These are phyloP conservation scores for Nannizziopsis barbatae DNA, from an alignment of 2,329 filamentous ascomycete genomes.

Conservation along the genomic window DNA sequence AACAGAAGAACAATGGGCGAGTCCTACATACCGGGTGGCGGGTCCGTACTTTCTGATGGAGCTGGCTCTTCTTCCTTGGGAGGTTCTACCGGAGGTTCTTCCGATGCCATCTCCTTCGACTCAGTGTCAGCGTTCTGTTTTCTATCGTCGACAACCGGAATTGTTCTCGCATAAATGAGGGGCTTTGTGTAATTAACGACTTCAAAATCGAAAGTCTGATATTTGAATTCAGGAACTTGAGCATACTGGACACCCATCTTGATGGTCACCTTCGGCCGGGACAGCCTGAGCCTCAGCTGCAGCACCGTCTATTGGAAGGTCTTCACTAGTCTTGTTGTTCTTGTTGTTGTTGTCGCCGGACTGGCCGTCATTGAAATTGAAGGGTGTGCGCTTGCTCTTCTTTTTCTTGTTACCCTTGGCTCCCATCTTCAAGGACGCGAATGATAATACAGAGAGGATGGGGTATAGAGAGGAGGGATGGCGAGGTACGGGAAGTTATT, in stretches of 20 bases:
- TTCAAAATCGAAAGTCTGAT: slow-evolving; percentile 33
- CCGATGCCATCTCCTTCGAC: slow-evolving; percentile 21
- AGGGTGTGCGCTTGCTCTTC: slow-evolving; percentile 27
- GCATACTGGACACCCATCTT: slow-evolving; percentile 32
- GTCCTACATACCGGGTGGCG: slow-evolving; percentile 10
- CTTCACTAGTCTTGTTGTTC: slow-evolving; percentile 21
- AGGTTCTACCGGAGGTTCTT: slow-evolving; percentile 15
- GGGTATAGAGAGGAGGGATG: slow-evolving; percentile 9
- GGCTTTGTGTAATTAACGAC: slow-evolving; percentile 30
- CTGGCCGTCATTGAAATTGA: slow-evolving; percentile 19
- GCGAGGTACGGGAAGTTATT: slow-evolving; percentile 12
- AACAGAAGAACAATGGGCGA: background rate
- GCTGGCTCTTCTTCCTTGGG: slow-evolving; percentile 5
- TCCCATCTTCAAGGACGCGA: slow-evolving; percentile 22
- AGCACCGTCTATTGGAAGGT: slow-evolving; percentile 23
- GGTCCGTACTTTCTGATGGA: slow-evolving; percentile 4
- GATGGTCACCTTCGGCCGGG: slow-evolving; percentile 28
- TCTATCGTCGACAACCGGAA: slow-evolving; percentile 28
- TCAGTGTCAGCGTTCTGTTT: slow-evolving; percentile 29
- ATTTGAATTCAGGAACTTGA: slow-evolving; percentile 33
- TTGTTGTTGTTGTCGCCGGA: slow-evolving; percentile 15
- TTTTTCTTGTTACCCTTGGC: slow-evolving; percentile 23
- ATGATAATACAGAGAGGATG: slow-evolving; percentile 6
- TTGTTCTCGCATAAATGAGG: slow-evolving; percentile 24
- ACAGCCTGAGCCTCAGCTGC: slow-evolving; percentile 24